These are phyloP conservation scores for Phytophthora palmivora DNA, from an alignment of 352 stramenopile genomes.

Conservation along the genomic window DNA sequence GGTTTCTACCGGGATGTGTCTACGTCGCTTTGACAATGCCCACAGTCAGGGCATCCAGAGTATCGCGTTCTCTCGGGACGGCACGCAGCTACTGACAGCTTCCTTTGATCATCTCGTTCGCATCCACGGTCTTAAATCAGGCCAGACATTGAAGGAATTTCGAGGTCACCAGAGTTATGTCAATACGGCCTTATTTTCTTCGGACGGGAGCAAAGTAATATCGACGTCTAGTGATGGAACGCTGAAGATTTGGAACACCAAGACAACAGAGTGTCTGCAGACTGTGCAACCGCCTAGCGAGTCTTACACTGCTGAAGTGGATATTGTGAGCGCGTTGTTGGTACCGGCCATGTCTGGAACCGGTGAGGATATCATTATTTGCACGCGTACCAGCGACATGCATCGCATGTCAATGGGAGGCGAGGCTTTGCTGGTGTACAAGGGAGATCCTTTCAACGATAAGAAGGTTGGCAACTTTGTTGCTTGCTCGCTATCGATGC, in stretches of 20 bases:
- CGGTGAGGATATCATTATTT: constrained; percentile 83
- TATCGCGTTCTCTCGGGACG: constrained; percentile 91
- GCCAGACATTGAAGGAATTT: constrained; percentile 95
- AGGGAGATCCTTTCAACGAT: constrained; percentile 67
- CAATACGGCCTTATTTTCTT: constrained; percentile 87
- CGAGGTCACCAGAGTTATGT: constrained; percentile 93
- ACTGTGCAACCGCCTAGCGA: constrained; percentile 76
- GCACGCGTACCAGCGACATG: constrained; percentile 83
- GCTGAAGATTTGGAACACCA: constrained; percentile 91
- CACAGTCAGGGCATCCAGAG: constrained; percentile 86
- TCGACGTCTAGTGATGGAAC: constrained; percentile 92
- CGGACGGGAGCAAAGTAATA: constrained; percentile 77
- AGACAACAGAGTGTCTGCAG: constrained; percentile 81
- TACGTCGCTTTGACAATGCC: constrained; percentile 90
- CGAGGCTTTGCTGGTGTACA: constrained; percentile 69
- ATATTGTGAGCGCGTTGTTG: constrained; percentile 76
- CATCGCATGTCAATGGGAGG: constrained; percentile 82
- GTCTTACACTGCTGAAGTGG: constrained; percentile 65
- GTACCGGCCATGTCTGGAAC: constrained; percentile 57
- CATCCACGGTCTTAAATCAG: constrained; percentile 94
- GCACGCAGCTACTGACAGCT: constrained; percentile 90
- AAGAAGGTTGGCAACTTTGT: constrained; percentile 87
- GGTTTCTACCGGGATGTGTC: constrained; percentile 87
- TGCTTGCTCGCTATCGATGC: constrained; percentile 81
- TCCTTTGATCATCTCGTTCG: constrained; percentile 91